A percentile compares a stretch with the other conserved stretches of the same genome.
Evolutionary conservation across 1,284 basidiomycete species (phyloP).

Genomic region (Ceratobasidium sp.): DNA sequence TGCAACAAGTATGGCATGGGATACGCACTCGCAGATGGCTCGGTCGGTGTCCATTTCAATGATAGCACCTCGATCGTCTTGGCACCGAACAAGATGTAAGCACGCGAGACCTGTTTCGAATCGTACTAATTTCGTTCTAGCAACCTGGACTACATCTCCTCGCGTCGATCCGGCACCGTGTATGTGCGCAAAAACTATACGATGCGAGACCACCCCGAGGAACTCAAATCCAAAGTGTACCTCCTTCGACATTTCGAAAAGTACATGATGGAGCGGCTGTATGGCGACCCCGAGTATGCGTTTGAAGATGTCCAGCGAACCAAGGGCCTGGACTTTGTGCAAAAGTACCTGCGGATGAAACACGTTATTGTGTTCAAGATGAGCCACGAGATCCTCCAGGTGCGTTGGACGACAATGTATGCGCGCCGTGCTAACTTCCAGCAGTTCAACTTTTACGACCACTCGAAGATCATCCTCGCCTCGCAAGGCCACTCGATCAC

Average conservation of each 20-base stretch:
- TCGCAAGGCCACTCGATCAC: conserved; percentile 79
- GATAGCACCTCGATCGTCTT: conserved; percentile 89
- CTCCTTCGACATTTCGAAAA: conserved; percentile 90
- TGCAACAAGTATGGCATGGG: conserved; percentile 99
- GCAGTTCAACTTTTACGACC: conserved; percentile 98
- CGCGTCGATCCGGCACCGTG: conserved; percentile 65
- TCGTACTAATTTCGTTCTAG: conserved; percentile 51
- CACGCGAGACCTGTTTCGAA: conserved; percentile 28
- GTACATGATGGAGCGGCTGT: conserved; percentile 89
- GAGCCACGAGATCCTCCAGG: conserved; percentile 92
- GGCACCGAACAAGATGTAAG: conserved; percentile 81
- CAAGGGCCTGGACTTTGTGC: conserved; percentile 91
- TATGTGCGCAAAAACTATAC: conserved; percentile 73
- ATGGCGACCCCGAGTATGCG: conserved; percentile 80
- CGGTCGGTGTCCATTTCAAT: conserved; percentile 95
- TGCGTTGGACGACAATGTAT: conserved; percentile 48
- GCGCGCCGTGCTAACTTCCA: conserved; percentile 21
- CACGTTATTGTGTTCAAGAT: conserved; percentile 96
- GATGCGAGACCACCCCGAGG: conserved; percentile 69
- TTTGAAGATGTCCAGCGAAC: conserved; percentile 71
- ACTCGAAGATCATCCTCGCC: conserved; percentile 92
- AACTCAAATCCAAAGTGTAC: conserved; percentile 86
- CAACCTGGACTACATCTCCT: conserved; percentile 83
- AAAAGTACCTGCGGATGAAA: conserved; percentile 95
- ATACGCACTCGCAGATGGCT: conserved; percentile 93